Evolutionary conservation across 352 stramenopile genomes (phyloP), one percentile per base, ranked within the genome.

Genomic region (Phytophthora meadii): DNA sequence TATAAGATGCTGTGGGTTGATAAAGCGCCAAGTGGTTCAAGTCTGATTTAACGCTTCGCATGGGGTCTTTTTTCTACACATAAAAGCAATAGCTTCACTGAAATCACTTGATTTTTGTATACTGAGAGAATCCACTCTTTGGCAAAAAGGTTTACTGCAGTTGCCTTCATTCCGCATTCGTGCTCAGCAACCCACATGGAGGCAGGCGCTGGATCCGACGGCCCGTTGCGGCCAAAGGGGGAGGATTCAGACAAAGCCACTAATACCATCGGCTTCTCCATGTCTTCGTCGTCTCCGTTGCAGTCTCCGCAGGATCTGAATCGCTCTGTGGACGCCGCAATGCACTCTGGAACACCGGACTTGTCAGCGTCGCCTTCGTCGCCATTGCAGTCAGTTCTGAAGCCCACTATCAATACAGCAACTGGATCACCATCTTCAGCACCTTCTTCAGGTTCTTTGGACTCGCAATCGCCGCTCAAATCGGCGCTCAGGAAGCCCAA

Each of bases 361-460:
- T 68, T 72, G 22, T 72, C 68, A 15, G 36, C 57, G 9, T 41
- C 70, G 0, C 50, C 61, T 15, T 69, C 70, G 14, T 72, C 70
- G 36, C 69, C 69, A 17, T 50, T 69, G 42, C 58, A 63, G 25
- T 62, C 57, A 0, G 37, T 58, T 5, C 30, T 61, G 24, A 40
- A n/a, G 30, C 46, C 51, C 12, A 17, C 14, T 3, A 27, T 71
- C 8, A 55, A 51, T 36, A 46, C 44, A 9, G 46, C 47, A 11
- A 42, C 39, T 15, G 15, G 37, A 5, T 8, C 42, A 32, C 12
- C 55, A 56, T 2, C 36, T 44, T 47, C 32, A 1, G 42, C 42
- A 1, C 41, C 22, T 1, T 68, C 53, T 12, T 17, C 52, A 39
- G 36, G 7, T 41, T 45, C 48, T 22, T 4, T 42, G 30, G 54